phyloP scores from a whole-genome alignment of 352 stramenopile species.

The Phytophthora pseudosyringae region DNA sequence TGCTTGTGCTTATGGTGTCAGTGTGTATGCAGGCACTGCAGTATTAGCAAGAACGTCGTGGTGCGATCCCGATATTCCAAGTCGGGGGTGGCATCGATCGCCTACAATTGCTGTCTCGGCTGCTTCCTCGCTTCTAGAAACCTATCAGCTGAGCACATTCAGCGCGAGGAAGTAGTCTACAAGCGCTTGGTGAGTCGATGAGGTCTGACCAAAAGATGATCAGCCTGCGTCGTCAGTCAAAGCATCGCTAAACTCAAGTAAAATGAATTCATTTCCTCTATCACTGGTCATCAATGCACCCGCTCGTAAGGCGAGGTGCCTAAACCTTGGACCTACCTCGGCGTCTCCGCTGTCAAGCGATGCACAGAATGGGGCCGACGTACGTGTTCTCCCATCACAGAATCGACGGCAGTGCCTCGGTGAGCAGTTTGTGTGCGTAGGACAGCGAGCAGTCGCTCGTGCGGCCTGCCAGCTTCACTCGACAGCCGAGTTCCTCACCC shows the following conservation, averaged over 20 bases:
- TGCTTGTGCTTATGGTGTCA: slow-evolving; percentile 1
- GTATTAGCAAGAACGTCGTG: slow-evolving; percentile 33
- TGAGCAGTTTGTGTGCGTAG: slow-evolving; percentile 46
- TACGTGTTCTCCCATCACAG: slow-evolving; percentile 51
- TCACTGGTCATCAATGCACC: no score
- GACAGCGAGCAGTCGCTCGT: slow-evolving; percentile 37
- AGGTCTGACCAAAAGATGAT: neutral
- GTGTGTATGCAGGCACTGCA: slow-evolving; percentile 36
- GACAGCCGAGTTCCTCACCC: slow-evolving; percentile 20
- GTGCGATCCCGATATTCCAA: slow-evolving; percentile 20
- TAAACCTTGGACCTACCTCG: no score
- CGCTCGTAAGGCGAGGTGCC: no score
- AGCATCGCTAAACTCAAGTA: neutral
- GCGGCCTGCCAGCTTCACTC: slow-evolving; percentile 37
- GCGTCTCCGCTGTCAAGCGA: slow-evolving; percentile 11
- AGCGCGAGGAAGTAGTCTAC: slow-evolving; percentile 44
- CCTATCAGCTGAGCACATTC: slow-evolving; percentile 32
- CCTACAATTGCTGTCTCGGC: slow-evolving; percentile 47
- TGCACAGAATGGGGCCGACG: slow-evolving; percentile 41
- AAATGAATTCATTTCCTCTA: neutral
- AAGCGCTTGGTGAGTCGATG: slow-evolving; percentile 5
- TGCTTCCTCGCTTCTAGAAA: slow-evolving; percentile 43
- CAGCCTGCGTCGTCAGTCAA: no score
- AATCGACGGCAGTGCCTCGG: slow-evolving; percentile 45
- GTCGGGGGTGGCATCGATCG: slow-evolving; percentile 19